Evolutionary conservation across 2,329 filamentous ascomycete genomes (phyloP), one percentile per base, ranked within the genome.

Genomic region (Metarhizium album): DNA sequence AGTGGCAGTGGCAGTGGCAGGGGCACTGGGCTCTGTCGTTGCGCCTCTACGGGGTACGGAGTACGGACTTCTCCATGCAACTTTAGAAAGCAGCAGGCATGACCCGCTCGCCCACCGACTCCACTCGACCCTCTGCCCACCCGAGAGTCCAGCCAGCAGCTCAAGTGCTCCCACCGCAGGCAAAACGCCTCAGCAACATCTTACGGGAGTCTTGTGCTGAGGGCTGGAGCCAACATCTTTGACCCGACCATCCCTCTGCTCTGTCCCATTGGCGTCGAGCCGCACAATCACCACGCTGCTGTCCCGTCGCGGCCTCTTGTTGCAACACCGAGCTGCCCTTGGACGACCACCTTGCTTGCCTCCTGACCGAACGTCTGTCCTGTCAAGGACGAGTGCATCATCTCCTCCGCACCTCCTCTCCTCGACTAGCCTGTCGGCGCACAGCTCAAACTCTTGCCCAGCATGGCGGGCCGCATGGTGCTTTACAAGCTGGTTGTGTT

Each of bases 401-500:
- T 20, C 45, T 46, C 18, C 13, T 46, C 18, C 13, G 8, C 13
- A 23, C 8, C 5, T 5, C 18, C 45, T 46, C 11, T 33, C 20
- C 45, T 46, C 45, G 45, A 20, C 31, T 38, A 18, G 6, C 33
- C 29, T 38, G 27, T 27, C 42, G 27, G 42, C 48, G 27, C 42
- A 50, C 47, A 29, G 13, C 14, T 38, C 35, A 20, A 42, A 48
- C 31, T 24, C 13, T 42, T 18, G 60, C 60, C 64, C 61, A 65
- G 58, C 68, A 93, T 93, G 88, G 83, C 87, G 73, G 87, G 87
- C 64, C 90, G 91, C 77, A 94, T 94, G 89, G 90, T 90, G 66
- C 74, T 95, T 68, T 94, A 95, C 76, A 95, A 95, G 74, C 73
- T 95, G 78, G 90, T 95, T 80, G 90, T 95, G 72, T 75, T 95